Evolutionary conservation across 2,329 filamentous ascomycete genomes (phyloP), one percentile per base, ranked within the genome.

Genomic region (Chaetomiaceae sp.): DNA sequence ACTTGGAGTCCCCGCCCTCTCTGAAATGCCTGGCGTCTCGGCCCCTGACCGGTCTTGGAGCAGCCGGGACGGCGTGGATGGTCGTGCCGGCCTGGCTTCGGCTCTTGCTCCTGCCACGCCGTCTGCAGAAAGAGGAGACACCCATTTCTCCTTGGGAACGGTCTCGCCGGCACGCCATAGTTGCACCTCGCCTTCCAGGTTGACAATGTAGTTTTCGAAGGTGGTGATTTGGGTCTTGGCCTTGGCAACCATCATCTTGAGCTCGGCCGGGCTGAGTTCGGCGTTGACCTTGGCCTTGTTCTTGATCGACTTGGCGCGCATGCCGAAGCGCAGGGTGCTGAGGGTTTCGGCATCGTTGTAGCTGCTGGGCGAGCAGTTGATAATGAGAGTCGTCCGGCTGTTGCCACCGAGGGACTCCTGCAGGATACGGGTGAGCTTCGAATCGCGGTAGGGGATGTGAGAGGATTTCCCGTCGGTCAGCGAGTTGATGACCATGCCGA

Each of bases 281-380:
- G 92, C 91, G 67, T 99, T 99, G 79, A 99, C 87, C 85, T 97
- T 99, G 70, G 93, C 93, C 79, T 97, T 97, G 77, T 97, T 97
- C 85, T 97, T 96, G 76, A 99, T 99, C 0, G 89, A 88, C 76
- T 99, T 99, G 51, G 93, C 93, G 67, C 93, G 80, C 71, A 93
- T 95, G 75, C 93, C 93, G 66, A 97, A 99, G 40, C 91, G 83
- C 54, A 99, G 73, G 1, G 93, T 99, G 58, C 90, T 86, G 43
- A 97, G 73, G 0, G 93, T 97, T 73, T 99, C 93, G 48, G 85
- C 83, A 72, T 96, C 92, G 75, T 99, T 97, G 75, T 97, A 97
- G 66, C 89, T 96, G 73, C 89, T 95, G 2, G 93, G 93, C n/a
- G 93, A 97, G 69, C 91, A 96, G 70, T 97, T 97, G 76, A 99